Conservation (phyloP, 139 green algal genomes). For the Ostreobium quekettii region DNA sequence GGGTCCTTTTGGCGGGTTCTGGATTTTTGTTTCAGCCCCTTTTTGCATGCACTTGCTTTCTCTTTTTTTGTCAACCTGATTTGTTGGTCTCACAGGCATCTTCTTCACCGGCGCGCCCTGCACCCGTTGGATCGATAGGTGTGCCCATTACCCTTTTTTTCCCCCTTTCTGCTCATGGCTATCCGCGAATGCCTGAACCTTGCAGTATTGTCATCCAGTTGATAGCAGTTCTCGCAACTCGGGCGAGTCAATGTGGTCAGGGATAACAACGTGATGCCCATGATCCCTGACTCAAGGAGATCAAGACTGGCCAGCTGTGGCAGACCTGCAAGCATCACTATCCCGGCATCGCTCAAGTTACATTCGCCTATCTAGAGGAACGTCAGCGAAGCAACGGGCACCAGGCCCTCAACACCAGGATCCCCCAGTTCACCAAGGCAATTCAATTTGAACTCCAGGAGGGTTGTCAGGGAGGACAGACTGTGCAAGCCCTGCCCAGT, state of each 20-base stretch:
- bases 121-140: too few relatives aligned
- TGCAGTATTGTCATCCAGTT: background rate
- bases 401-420: background rate
- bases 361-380: conserved; percentile 1
- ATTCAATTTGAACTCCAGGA: background rate
- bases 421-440: background rate
- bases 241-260: background rate
- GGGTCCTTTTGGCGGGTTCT: too few relatives aligned
- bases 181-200: too few relatives aligned
- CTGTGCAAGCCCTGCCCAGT: background rate
- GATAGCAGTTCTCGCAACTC: background rate
- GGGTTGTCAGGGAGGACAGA: background rate
- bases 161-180: too few relatives aligned
- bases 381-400: background rate
- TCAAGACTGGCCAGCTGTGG: background rate
- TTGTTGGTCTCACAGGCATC: too few relatives aligned
- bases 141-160: too few relatives aligned
- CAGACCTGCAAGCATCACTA: background rate
- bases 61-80: too few relatives aligned
- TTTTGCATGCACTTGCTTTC: too few relatives aligned
- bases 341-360: background rate
- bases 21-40: too few relatives aligned
- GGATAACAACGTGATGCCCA: background rate
- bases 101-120: too few relatives aligned
- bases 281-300: background rate